Conservation (phyloP, 306 rosid species). For the Cucumis melo region DNA sequence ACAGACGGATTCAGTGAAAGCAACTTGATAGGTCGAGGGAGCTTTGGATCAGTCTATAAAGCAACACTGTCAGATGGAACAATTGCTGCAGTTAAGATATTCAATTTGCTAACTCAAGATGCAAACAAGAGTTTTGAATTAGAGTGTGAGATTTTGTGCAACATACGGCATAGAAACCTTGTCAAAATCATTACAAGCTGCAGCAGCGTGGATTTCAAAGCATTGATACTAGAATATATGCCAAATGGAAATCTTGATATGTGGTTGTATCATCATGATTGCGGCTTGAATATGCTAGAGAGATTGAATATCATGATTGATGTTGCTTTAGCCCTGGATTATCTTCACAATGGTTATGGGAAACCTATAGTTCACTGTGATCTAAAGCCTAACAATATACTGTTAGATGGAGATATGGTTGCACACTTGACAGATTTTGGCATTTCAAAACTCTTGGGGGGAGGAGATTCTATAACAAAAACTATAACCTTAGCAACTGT, state of each 20-base stretch:
- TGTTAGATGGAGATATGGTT: constrained; percentile 31
- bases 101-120: background rate
- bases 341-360: constrained; percentile 26
- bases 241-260: constrained; percentile 11
- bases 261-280: background rate
- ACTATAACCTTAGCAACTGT: constrained; percentile 27
- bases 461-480: constrained; percentile 7
- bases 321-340: constrained; percentile 17
- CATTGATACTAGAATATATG: constrained; percentile 11
- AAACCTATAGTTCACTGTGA: constrained; percentile 30
- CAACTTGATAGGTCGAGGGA: constrained; percentile 9
- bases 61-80: constrained; percentile 8
- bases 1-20: constrained; percentile 8
- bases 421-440: constrained; percentile 26
- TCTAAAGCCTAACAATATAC: constrained; percentile 27
- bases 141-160: constrained; percentile 8
- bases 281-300: background rate
- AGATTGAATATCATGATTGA: constrained; percentile 15
- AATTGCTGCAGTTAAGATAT: constrained; percentile 10
- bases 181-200: constrained; percentile 11
- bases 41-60: constrained; percentile 2
- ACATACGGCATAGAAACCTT: constrained; percentile 15
- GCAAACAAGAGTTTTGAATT: background rate
- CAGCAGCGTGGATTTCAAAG: constrained; percentile 11
- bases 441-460: constrained; percentile 24